A percentile compares a stretch with the other conserved stretches of the same genome.
These are phyloP conservation scores for Colletotrichum sp. DNA, from an alignment of 2,329 filamentous ascomycete species.

Conservation along the genomic window DNA sequence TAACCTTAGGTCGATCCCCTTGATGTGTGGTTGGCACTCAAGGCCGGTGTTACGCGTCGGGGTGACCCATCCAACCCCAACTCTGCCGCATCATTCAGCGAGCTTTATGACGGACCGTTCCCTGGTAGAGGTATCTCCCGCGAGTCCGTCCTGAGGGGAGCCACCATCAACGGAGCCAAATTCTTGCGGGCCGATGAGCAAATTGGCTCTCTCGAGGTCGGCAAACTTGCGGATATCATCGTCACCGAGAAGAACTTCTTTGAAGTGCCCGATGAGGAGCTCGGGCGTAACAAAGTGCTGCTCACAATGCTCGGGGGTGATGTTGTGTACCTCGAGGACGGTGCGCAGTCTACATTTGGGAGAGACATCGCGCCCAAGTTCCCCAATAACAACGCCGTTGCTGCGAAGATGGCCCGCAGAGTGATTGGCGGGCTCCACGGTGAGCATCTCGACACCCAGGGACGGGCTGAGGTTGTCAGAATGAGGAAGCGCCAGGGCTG, in stretches of 20 bases:
- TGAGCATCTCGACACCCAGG: neutral
- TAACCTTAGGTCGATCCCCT: constrained; percentile 28
- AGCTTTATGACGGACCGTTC: constrained; percentile 17
- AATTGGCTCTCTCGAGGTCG: constrained; percentile 28
- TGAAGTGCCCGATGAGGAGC: constrained; percentile 24
- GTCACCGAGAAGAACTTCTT: constrained; percentile 26
- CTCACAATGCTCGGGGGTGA: constrained; percentile 31
- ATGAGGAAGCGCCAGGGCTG: neutral
- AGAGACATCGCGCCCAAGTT: constrained; percentile 25
- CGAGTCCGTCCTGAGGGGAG: neutral
- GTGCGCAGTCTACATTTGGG: constrained; percentile 21
- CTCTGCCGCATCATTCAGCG: constrained; percentile 25
- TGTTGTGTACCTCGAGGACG: constrained; percentile 27
- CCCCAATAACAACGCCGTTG: constrained; percentile 21
- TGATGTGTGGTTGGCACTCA: constrained; percentile 30
- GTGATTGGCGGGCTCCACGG: neutral
- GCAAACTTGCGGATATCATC: constrained; percentile 30
- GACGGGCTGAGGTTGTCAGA: neutral
- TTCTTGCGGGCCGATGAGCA: constrained; percentile 28
- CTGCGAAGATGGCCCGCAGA: neutral
- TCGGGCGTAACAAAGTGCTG: constrained; percentile 27
- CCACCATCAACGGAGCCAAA: constrained; percentile 6
- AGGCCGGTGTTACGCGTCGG: constrained; percentile 28
- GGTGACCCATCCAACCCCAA: constrained; percentile 29
- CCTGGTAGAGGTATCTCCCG: constrained; percentile 22